These are phyloP conservation scores for Nicotiana tomentosiformis DNA, from an alignment of 257 asterid species.

Conservation along the genomic window DNA sequence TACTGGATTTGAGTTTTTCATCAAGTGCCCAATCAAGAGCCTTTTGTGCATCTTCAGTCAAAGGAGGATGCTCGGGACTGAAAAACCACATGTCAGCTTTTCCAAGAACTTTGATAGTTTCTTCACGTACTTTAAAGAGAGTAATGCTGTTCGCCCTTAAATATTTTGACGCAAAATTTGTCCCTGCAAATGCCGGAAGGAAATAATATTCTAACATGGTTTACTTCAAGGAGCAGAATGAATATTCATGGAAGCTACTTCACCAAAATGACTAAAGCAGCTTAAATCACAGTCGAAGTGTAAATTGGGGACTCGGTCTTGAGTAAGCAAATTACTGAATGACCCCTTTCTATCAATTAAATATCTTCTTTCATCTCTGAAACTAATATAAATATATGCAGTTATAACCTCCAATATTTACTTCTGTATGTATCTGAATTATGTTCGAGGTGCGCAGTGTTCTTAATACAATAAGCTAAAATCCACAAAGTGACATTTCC, in stretches of 20 bases:
- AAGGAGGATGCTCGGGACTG: constrained; percentile 60
- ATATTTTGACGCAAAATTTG: constrained; percentile 57
- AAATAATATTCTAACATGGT: neutral
- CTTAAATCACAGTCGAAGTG: neutral
- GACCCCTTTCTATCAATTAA: neutral
- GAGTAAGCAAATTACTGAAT: neutral
- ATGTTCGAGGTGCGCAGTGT: neutral
- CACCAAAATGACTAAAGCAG: neutral
- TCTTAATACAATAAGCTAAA: neutral
- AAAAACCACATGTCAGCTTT: constrained; percentile 33
- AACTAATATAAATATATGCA: neutral
- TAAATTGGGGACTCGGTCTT: neutral
- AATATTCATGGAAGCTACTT: neutral
- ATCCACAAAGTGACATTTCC: neutral
- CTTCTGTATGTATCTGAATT: neutral
- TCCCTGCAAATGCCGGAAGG: constrained; percentile 33
- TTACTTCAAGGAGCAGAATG: neutral
- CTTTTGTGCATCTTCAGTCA: constrained; percentile 57
- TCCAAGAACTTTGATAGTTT: constrained; percentile 39
- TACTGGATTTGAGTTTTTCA: constrained; percentile 57
- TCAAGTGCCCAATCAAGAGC: constrained; percentile 70
- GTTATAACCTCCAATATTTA: neutral
- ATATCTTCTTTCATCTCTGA: neutral
- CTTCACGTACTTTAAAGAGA: constrained; percentile 63
- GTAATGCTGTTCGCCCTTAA: constrained; percentile 54